Evolutionary conservation across 768 basidiomycete genomes (phyloP).

Genomic region (Agrocybe chaxingu): DNA sequence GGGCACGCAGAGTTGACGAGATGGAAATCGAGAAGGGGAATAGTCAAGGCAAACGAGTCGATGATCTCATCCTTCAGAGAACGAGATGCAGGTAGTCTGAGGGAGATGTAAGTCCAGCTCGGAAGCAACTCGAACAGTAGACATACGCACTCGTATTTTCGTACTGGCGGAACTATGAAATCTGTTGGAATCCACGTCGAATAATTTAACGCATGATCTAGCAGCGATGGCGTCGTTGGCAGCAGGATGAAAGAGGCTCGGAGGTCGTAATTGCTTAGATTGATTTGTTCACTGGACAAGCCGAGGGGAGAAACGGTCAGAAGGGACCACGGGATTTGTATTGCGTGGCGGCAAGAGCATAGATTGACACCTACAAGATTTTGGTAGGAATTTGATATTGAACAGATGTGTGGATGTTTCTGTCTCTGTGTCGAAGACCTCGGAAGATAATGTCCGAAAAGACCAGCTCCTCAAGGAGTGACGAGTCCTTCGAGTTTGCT

Average conservation of each 20-base stretch:
- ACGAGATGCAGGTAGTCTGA: conserved; percentile 1
- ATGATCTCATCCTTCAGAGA: conserved; percentile 24
- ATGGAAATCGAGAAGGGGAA: conserved; percentile 32
- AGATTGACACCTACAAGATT: conserved; percentile 25
- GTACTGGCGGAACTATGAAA: conserved; percentile 17
- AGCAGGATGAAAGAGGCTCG: conserved; percentile 34
- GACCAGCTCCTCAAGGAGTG: conserved; percentile 11
- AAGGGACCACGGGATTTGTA: not conserved
- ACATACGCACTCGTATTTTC: not conserved
- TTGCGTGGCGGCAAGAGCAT: not conserved
- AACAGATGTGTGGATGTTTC: conserved; percentile 20
- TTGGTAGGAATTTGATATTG: conserved; percentile 25
- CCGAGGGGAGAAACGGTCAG: not conserved
- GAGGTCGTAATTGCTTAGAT: conserved; percentile 29
- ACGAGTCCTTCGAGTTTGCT: not conserved
- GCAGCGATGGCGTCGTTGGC: conserved; percentile 26
- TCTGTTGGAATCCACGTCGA: conserved; percentile 27
- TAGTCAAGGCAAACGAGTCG: conserved; percentile 30
- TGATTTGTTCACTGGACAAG: conserved; percentile 13
- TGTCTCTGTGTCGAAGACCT: conserved; percentile 22
- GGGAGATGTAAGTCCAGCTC: too few relatives aligned
- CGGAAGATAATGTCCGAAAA: conserved; percentile 28
- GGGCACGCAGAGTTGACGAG: conserved; percentile 19
- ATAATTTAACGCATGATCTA: conserved; percentile 26
- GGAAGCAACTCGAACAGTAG: too few relatives aligned